phyloP scores from a whole-genome alignment of 2,329 filamentous ascomycete genomes.

The Fusarium tuaranense region DNA sequence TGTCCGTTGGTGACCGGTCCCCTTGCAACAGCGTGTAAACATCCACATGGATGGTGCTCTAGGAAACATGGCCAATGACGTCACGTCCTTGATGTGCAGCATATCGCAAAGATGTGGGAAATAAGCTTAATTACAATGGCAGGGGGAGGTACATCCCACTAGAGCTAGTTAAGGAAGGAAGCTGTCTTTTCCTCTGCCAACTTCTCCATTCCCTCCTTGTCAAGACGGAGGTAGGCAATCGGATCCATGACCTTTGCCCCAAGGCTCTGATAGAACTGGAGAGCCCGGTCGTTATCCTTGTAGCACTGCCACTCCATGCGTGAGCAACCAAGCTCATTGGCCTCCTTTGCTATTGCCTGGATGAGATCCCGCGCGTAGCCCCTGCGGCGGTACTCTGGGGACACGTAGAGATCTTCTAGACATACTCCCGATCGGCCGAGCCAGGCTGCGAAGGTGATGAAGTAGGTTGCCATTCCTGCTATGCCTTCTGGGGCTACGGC shows the following conservation, averaged over 20 bases:
- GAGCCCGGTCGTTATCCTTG: slow-evolving; percentile 11
- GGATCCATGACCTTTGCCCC: slow-evolving; percentile 11
- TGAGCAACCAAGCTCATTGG: not conserved
- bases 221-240: slow-evolving; percentile 6
- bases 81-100: not conserved
- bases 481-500: slow-evolving; percentile 10
- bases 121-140: not conserved
- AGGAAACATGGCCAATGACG: not conserved
- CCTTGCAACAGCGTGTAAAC: not conserved
- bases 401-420: slow-evolving; percentile 14
- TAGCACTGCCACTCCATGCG: slow-evolving; percentile 12
- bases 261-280: slow-evolving; percentile 14
- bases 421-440: slow-evolving; percentile 2
- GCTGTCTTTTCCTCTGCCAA: not conserved
- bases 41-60: too few species aligned
- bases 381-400: slow-evolving; percentile 6
- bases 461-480: slow-evolving; percentile 21
- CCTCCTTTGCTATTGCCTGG: slow-evolving; percentile 11
- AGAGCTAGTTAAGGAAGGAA: not conserved
- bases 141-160: not conserved
- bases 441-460: slow-evolving; percentile 12
- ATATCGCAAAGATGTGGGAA: not conserved
- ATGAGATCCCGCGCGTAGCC: slow-evolving; percentile 8
- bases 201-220: slow-evolving; percentile 6
- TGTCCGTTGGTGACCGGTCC: not conserved